phyloP scores from a whole-genome alignment of 2,329 filamentous ascomycete species.

The Xylaria sp. region DNA sequence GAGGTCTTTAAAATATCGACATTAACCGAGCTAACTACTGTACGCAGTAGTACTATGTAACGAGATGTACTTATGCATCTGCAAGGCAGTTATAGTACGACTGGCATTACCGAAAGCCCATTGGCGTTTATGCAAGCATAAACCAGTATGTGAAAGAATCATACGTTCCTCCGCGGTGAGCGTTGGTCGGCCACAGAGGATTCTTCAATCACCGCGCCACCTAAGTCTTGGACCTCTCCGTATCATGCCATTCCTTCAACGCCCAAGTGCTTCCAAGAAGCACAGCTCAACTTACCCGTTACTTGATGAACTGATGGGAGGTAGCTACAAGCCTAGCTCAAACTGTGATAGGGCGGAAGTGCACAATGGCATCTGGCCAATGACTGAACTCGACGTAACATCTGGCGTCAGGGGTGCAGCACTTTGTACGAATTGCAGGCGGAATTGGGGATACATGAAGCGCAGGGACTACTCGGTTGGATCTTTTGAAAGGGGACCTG shows the following conservation, averaged over 20 bases:
- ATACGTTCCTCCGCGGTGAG: constrained; percentile 18
- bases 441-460: neutral
- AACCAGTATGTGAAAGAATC: neutral
- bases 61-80: constrained; percentile 2
- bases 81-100: constrained; percentile 20
- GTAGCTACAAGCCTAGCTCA: neutral
- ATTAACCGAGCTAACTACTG: no score
- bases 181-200: constrained; percentile 11
- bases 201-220: constrained; percentile 4
- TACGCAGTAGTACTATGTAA: neutral
- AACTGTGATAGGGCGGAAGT: neutral
- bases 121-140: constrained; percentile 21
- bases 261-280: constrained; percentile 7
- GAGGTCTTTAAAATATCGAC: neutral
- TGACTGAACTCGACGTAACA: neutral
- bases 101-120: neutral
- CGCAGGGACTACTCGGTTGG: constrained; percentile 17
- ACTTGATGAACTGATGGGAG: constrained; percentile 12
- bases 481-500: constrained; percentile 3
- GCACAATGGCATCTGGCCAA: constrained; percentile 2
- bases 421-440: constrained; percentile 10
- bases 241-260: neutral
- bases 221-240: constrained; percentile 10
- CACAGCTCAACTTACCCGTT: neutral
- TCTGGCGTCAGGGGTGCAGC: constrained; percentile 7